Conservation (phyloP, 1,139 yeast genomes). For the Candida pseudoviswanathii region DNA sequence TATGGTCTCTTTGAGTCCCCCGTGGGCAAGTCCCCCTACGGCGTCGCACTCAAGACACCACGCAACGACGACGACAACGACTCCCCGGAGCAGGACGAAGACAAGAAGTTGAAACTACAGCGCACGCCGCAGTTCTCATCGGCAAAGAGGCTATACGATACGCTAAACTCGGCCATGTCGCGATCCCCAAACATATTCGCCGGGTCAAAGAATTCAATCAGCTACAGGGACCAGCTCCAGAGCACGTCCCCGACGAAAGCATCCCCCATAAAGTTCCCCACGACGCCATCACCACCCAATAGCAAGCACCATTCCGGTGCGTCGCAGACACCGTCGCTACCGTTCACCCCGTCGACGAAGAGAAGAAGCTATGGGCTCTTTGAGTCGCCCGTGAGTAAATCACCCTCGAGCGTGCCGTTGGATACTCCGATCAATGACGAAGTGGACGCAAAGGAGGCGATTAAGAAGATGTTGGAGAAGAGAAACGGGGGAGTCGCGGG, state of each 20-base stretch:
- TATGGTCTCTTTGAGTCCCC: conserved; percentile 36
- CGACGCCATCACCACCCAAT: conserved; percentile 2
- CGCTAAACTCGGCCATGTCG: conserved; percentile 19
- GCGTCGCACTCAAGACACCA: conserved; percentile 38
- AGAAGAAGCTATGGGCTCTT: conserved; percentile 33
- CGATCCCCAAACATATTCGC: conserved; percentile 1
- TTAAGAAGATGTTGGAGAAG: conserved; percentile 22
- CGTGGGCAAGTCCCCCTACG: conserved; percentile 36
- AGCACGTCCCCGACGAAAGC: not conserved
- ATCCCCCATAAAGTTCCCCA: not conserved
- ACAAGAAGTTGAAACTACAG: conserved; percentile 28
- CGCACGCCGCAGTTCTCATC: conserved; percentile 48
- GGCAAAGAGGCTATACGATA: conserved; percentile 33
- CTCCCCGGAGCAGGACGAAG: conserved; percentile 18
- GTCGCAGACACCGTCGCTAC: conserved; percentile 21
- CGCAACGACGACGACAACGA: conserved; percentile 29
- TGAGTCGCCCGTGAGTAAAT: conserved; percentile 37
- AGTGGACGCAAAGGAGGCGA: conserved; percentile 16
- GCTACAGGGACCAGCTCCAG: not conserved
- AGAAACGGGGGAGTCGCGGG: not conserved
- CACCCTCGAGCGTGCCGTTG: conserved; percentile 32
- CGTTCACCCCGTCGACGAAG: conserved; percentile 45
- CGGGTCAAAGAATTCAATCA: not conserved
- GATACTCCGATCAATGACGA: conserved; percentile 41
- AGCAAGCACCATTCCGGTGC: not conserved